Conservation (phyloP, 2,329 filamentous ascomycete genomes). For the Chaetomiaceae sp. region DNA sequence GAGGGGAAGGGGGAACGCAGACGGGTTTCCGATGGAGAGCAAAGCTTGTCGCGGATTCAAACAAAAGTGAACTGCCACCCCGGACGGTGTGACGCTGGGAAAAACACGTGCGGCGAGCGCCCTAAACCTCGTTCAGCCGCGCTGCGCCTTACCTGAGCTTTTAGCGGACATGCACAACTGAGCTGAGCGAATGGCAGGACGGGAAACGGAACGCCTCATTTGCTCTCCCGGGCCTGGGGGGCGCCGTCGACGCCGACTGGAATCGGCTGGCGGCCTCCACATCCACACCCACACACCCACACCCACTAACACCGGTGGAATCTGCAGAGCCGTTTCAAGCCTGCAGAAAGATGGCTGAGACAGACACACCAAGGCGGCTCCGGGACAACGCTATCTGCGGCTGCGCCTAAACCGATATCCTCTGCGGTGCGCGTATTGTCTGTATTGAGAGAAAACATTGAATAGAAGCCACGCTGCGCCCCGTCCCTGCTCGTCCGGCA, state of each 20-base stretch:
- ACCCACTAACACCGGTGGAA: too few relatives aligned
- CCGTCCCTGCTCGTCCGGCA: slow-evolving; percentile 2
- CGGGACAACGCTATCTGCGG: slow-evolving; percentile 9
- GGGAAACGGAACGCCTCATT: slow-evolving; percentile 9
- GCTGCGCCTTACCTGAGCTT: slow-evolving; percentile 23
- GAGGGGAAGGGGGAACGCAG: neutral
- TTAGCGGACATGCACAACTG: slow-evolving; percentile 13
- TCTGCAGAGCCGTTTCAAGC: neutral
- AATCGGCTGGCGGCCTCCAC: slow-evolving; percentile 17
- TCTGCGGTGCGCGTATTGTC: slow-evolving; percentile 6
- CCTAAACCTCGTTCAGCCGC: slow-evolving; percentile 19
- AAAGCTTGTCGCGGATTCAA: slow-evolving; percentile 12
- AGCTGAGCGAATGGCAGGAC: slow-evolving; percentile 14
- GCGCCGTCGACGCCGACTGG: slow-evolving; percentile 9
- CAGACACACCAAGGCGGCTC: slow-evolving; percentile 1
- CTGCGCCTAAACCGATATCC: slow-evolving; percentile 11
- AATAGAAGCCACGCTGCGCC: slow-evolving; percentile 15
- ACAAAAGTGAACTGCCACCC: neutral
- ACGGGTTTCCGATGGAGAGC: slow-evolving; percentile 14
- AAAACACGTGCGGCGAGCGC: slow-evolving; percentile 1
- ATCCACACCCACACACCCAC: too few relatives aligned
- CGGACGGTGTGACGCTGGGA: slow-evolving; percentile 4
- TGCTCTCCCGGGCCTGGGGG: slow-evolving; percentile 4
- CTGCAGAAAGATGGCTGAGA: slow-evolving; percentile 2
- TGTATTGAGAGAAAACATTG: slow-evolving; percentile 1